Evolutionary conservation across 495 filamentous ascomycete genomes (phyloP).

Genomic region (Xylaria longipes): DNA sequence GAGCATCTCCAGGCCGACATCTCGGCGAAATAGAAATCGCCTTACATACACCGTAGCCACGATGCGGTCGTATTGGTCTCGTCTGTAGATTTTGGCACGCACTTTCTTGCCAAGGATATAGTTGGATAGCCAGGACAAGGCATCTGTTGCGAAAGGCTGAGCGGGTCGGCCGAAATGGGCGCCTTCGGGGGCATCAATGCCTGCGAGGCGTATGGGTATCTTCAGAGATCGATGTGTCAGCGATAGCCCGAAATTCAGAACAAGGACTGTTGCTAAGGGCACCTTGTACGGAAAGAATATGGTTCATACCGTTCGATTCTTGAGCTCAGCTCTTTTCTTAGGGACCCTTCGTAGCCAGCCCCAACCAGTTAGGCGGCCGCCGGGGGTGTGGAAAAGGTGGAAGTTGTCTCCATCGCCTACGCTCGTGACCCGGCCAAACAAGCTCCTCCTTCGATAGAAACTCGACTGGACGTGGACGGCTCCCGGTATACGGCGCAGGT

Average conservation of each 20-base stretch:
- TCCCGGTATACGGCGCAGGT: conserved; percentile 81
- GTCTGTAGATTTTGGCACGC: conserved; percentile 76
- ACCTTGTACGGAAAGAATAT: conserved; percentile 1
- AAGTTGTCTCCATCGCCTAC: conserved; percentile 98
- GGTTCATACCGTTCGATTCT: conserved; percentile 72
- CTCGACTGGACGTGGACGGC: conserved; percentile 71
- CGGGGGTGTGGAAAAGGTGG: conserved; percentile 90
- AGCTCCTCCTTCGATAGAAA: conserved; percentile 70
- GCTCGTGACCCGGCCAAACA: conserved; percentile 87
- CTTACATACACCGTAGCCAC: conserved; percentile 86
- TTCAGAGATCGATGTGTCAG: conserved; percentile 36
- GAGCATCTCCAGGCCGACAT: conserved; percentile 91
- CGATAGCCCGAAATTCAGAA: not conserved
- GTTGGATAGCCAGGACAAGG: conserved; percentile 73
- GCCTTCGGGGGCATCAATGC: conserved; percentile 89
- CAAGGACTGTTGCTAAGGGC: not conserved
- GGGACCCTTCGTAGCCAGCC: conserved; percentile 85
- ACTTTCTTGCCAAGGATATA: conserved; percentile 79
- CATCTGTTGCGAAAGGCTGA: conserved; percentile 83
- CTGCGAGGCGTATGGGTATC: conserved; percentile 88
- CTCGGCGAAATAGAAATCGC: conserved; percentile 65
- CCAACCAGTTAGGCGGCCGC: conserved; percentile 87
- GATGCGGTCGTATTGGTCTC: conserved; percentile 91
- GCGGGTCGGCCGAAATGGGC: conserved; percentile 89
- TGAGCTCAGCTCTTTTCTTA: conserved; percentile 66